Percentiles rank a stretch among this genome's conserved stretches.
Evolutionary conservation across 495 filamentous ascomycete genomes (phyloP).

Genomic region (Umbilicaria muhlenbergii): DNA sequence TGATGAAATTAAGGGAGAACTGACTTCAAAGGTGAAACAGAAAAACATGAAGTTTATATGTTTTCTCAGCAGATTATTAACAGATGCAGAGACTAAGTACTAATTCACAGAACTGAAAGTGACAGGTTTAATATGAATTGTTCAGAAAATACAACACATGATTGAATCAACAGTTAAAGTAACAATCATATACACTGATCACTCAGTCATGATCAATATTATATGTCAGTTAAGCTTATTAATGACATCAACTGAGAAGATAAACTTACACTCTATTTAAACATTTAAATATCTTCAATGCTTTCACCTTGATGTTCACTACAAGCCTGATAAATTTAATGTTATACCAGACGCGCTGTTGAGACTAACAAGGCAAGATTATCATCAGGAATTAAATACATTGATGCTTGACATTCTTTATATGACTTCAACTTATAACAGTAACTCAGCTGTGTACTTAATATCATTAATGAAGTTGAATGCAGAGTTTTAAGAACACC

Average conservation of each 20-base stretch:
- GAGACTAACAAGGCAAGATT: neutral
- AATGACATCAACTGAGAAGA: neutral
- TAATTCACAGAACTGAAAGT: conserved; percentile 6
- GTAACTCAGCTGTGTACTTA: too few relatives aligned
- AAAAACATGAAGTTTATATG: neutral
- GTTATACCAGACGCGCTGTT: neutral
- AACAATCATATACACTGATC: neutral
- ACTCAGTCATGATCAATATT: neutral
- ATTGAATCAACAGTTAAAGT: neutral
- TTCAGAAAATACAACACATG: neutral
- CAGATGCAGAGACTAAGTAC: neutral
- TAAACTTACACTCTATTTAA: neutral
- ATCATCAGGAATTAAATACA: too few relatives aligned
- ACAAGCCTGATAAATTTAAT: neutral
- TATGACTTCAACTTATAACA: too few relatives aligned
- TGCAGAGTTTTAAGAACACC: too few relatives aligned
- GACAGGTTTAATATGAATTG: neutral
- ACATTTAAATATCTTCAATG: neutral
- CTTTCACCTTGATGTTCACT: neutral
- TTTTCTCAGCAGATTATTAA: too few relatives aligned
- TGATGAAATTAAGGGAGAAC: too few relatives aligned
- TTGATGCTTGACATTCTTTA: too few relatives aligned
- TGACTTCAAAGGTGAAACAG: neutral
- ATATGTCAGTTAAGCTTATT: too few relatives aligned
- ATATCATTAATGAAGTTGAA: too few relatives aligned